phyloP scores from a whole-genome alignment of 768 basidiomycete species.

The Kwoniella heveanensis region DNA sequence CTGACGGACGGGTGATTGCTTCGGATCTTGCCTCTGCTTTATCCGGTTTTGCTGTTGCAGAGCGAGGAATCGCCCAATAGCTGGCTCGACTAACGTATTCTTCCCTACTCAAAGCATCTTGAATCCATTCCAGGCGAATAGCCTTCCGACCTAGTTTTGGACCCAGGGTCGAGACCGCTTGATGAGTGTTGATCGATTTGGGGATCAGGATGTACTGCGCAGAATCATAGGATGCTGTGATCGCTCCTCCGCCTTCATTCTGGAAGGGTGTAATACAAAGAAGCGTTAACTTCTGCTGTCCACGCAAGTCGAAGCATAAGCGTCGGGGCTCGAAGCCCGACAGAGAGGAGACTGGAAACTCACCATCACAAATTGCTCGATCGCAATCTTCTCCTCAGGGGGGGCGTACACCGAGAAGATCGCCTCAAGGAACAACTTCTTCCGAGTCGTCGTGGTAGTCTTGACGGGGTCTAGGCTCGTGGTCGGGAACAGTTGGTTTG shows the following conservation, averaged over 20 bases:
- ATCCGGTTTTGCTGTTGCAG: no score
- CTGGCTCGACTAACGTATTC: neutral
- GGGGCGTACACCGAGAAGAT: neutral
- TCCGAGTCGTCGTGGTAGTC: neutral
- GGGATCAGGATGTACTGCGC: neutral
- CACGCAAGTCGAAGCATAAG: no score
- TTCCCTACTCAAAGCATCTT: neutral
- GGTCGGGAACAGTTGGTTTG: neutral
- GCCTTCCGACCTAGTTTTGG: neutral
- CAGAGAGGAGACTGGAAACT: no score
- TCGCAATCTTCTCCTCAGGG: neutral
- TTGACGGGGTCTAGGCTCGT: neutral
- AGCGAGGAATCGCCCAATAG: neutral
- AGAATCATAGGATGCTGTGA: neutral
- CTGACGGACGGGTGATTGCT: no score
- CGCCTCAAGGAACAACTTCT: neutral
- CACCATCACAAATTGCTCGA: neutral
- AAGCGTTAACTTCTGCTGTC: no score
- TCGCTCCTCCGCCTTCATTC: neutral
- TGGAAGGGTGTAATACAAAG: neutral
- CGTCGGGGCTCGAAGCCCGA: no score
- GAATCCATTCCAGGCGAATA: neutral
- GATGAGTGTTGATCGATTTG: neutral
- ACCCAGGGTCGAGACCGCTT: neutral
- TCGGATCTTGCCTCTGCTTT: no score